Percentiles rank a stretch among this genome's conserved stretches.
Conservation (phyloP, 2,329 filamentous ascomycete genomes). For the Amylocarpus encephaloides region DNA sequence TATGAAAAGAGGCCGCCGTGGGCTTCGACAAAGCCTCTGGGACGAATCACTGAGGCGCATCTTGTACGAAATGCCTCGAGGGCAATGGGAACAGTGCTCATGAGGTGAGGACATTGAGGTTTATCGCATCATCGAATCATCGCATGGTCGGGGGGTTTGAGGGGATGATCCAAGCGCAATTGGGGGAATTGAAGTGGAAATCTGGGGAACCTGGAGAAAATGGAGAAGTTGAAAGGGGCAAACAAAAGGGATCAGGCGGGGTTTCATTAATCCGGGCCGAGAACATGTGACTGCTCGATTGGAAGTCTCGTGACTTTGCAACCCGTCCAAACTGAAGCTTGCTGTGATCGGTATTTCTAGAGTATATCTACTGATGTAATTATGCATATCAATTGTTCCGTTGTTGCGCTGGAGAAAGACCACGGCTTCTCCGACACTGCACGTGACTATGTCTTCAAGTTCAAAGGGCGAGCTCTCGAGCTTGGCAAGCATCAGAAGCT, state of each 20-base stretch:
- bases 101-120: constrained; percentile 1
- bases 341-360: too few relatives aligned
- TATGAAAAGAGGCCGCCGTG: too few relatives aligned
- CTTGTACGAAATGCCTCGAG: constrained; percentile 26
- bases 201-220: constrained; percentile 2
- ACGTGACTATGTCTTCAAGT: too few relatives aligned
- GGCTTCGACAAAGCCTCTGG: constrained; percentile 7
- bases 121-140: neutral
- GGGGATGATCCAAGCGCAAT: neutral
- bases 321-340: too few relatives aligned
- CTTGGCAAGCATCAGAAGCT: neutral
- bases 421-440: too few relatives aligned
- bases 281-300: too few relatives aligned
- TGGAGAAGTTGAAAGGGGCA: neutral
- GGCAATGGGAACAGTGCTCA: constrained; percentile 16
- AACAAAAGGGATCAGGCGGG: neutral
- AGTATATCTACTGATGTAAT: too few relatives aligned
- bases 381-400: too few relatives aligned
- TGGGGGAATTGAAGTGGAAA: neutral
- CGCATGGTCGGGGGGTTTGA: neutral
- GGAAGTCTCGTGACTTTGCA: too few relatives aligned
- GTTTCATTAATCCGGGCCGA: too few relatives aligned
- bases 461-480: too few relatives aligned
- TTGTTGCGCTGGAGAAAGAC: too few relatives aligned
- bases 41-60: constrained; percentile 20